These are phyloP conservation scores for Blastocystis sp. DNA, from an alignment of 352 stramenopile genomes.

Conservation along the genomic window DNA sequence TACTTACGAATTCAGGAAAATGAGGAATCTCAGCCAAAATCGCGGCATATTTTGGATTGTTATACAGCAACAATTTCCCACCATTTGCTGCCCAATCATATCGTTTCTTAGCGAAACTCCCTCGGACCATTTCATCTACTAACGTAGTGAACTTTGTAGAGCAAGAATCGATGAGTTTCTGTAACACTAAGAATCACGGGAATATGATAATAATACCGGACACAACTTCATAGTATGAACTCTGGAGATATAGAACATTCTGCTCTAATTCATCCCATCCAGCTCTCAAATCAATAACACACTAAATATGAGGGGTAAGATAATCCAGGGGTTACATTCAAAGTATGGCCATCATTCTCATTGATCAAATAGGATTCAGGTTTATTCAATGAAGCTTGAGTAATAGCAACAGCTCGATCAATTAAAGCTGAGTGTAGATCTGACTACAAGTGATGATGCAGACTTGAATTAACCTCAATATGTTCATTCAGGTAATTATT, in stretches of 20 bases:
- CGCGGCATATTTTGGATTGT: constrained; percentile 4
- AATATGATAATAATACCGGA: neutral
- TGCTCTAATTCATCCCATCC: neutral
- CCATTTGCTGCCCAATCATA: constrained; percentile 9
- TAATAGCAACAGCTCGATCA: neutral
- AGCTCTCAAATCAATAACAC: neutral
- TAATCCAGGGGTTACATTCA: no score
- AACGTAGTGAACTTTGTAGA: constrained; percentile 39
- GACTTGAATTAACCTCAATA: neutral
- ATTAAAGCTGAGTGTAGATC: neutral
- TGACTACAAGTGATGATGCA: neutral
- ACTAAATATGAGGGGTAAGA: neutral
- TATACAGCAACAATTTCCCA: neutral
- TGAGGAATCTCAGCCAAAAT: neutral
- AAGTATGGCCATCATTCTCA: neutral
- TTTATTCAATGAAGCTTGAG: neutral
- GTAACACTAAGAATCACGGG: neutral
- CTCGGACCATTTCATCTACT: constrained; percentile 46
- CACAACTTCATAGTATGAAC: constrained; percentile 3
- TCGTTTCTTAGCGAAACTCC: constrained; percentile 46
- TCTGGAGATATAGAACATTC: neutral
- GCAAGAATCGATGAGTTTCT: neutral
- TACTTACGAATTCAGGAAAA: constrained; percentile 7
- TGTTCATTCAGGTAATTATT: constrained; percentile 35
- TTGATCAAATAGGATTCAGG: constrained; percentile 40